A percentile compares a stretch with the other conserved stretches of the same genome.
These are phyloP conservation scores for Colletotrichum zoysiae DNA, from an alignment of 2,329 filamentous ascomycete genomes.

Conservation along the genomic window DNA sequence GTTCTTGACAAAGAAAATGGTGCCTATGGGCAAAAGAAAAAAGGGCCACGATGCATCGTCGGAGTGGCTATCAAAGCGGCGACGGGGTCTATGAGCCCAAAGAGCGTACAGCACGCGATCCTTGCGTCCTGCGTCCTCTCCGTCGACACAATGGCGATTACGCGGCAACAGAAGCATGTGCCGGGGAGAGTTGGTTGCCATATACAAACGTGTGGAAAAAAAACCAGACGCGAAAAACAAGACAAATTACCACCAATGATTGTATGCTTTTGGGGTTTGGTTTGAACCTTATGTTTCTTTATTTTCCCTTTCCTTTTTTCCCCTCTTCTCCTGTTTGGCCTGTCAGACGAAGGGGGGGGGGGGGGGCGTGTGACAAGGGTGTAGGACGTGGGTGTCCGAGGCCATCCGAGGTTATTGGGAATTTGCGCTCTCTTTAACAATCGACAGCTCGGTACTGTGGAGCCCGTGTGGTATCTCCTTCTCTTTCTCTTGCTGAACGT, in stretches of 20 bases:
- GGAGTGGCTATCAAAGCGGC: background rate
- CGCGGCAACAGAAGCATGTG: slow-evolving; percentile 6
- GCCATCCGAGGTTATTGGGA: slow-evolving; percentile 3
- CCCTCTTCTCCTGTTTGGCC: background rate
- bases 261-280: slow-evolving; percentile 35
- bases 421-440: slow-evolving; percentile 19
- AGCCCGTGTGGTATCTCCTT: slow-evolving; percentile 50
- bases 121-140: background rate
- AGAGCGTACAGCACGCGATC: background rate
- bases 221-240: slow-evolving; percentile 11
- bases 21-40: slow-evolving; percentile 6
- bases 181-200: background rate
- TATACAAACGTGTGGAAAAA: slow-evolving; percentile 11
- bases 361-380: background rate
- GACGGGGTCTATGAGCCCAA: background rate
- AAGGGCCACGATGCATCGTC: slow-evolving; percentile 5
- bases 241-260: slow-evolving; percentile 29
- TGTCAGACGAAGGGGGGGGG: background rate
- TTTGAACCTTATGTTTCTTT: slow-evolving; percentile 25
- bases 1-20: slow-evolving; percentile 38
- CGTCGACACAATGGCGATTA: slow-evolving; percentile 11
- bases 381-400: background rate
- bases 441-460: slow-evolving; percentile 47
- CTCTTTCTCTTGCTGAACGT: slow-evolving; percentile 33
- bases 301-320: background rate